Percentiles rank a stretch among this genome's conserved stretches.
Evolutionary conservation across 2,329 filamentous ascomycete genomes (phyloP).

Genomic region (Beauveria sp.): DNA sequence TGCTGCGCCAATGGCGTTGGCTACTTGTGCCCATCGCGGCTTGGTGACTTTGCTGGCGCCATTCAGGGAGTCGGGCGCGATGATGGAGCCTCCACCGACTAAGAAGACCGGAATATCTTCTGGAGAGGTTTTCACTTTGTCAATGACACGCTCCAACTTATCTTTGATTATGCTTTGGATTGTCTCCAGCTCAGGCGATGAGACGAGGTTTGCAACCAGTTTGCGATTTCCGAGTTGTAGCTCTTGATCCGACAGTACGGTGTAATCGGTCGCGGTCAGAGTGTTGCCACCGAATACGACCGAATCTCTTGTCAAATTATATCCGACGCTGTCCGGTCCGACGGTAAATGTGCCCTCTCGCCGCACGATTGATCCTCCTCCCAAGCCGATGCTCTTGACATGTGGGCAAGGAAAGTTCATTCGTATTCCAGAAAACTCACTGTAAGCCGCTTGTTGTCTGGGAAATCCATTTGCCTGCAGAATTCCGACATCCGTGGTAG

Average conservation of each 20-base stretch:
- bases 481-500: constrained; percentile 56
- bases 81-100: constrained; percentile 55
- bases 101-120: constrained; percentile 52
- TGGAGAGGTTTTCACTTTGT: constrained; percentile 56
- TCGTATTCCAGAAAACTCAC: constrained; percentile 53
- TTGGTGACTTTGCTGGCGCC: constrained; percentile 51
- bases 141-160: constrained; percentile 49
- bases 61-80: constrained; percentile 46
- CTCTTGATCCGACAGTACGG: constrained; percentile 26
- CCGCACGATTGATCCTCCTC: constrained; percentile 49
- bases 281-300: constrained; percentile 48
- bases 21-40: constrained; percentile 49
- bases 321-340: constrained; percentile 56
- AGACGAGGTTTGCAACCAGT: constrained; percentile 26
- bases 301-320: constrained; percentile 46
- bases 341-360: constrained; percentile 34
- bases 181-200: constrained; percentile 26
- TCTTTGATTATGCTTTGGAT: constrained; percentile 35
- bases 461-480: constrained; percentile 56
- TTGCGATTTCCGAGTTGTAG: constrained; percentile 34
- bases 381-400: constrained; percentile 52
- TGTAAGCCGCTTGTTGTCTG: constrained; percentile 54
- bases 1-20: constrained; percentile 59
- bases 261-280: constrained; percentile 52
- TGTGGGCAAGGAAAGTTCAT: constrained; percentile 54